Base-by-base conservation (phyloP, 2,329 filamentous ascomycete genomes). In the Aureobasidium sp. region DNA sequence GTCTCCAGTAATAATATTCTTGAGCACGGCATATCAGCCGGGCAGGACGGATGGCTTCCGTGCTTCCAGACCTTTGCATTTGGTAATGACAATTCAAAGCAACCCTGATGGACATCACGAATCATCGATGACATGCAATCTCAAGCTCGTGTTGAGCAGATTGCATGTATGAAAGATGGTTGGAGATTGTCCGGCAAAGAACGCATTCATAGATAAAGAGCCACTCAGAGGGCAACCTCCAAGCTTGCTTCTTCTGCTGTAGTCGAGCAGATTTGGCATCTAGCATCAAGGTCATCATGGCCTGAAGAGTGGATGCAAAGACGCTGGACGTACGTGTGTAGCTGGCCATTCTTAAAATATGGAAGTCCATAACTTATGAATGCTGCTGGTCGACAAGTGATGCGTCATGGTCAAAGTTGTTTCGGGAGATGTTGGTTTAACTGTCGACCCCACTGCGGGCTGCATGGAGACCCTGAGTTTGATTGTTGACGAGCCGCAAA, bases 401-500 rank as follows among this genome's bases (percentile, higher is more conserved):
- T 15, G 36, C 4, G 20, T 41, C 51, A 55, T 20, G 26, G 4
- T 2, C 0, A 32, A 42, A 42, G 51, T 12, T 26, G 50, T 2
- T 5, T 13, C 23, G 37, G 23, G n/a, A 27, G 51, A n/a, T 42
- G 20, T n/a, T 42, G 26, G 26, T 48, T 48, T 9, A 48, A 17
- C 46, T n/a, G n/a, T 42, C 36, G 34, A 52, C 51, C 51, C 51
- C 51, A 55, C 51, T 36, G 34, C 32, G 20, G 37, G 37, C 26
- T 32, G 51, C 51, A 55, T 42, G 15, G 23, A 42, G 51, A 42
- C 51, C 51, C 51, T 55, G 51, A 42, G 36, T 41, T 26, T 41
- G 51, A 32, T 27, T 55, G 51, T 55, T 55, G 51, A 55, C 51
- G 51, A 36, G 51, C 4, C 37, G 37, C 51, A 55, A 55, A 55